Base-by-base conservation (phyloP, 768 basidiomycete genomes). In the Panus rudis region DNA sequence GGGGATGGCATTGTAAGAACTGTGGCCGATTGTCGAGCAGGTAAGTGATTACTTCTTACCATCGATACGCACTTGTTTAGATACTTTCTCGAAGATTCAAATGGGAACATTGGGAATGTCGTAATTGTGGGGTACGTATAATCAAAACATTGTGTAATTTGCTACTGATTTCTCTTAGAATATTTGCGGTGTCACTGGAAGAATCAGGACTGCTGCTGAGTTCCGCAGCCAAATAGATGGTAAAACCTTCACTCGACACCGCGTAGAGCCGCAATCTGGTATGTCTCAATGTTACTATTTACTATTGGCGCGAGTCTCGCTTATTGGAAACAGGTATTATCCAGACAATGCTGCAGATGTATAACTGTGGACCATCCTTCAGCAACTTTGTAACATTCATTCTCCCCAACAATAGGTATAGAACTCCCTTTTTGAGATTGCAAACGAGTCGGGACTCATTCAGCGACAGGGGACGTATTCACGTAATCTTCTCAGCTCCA, bases 21-120 rank as follows among this genome's bases (percentile, higher is more conserved):
- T 91, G 88, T 52, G 87, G 88, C 22, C 73, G 84, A 20, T 61
- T 90, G 30, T 84, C 85, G 7, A 79, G 77, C 65, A 74, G 86
- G 86, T 87, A 46, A 37, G 70, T 53, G 39, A 17, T 42, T 23
- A n/a, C n/a, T 14, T 24, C 21, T 20, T 17, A n/a, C 13, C 3
- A 14, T 19, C 17, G 30, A 44, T 24, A n/a, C 16, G 27, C 13
- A 28, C 3, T 17, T 35, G 34, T 27, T 10, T 22, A 21, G 5
- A 27, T 49, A 45, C 52, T 26, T 32, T 37, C 16, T 37, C n/a
- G 8, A 31, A 89, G 87, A 51, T 79, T 59, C 41, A 81, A 80
- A 60, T 88, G 85, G 86, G 75, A 84, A 55, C 55, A 71, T 38
- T 87, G 84, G 76, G 73, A 84, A 57, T 91, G 87, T 53, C 60